phyloP scores from a whole-genome alignment of 768 basidiomycete genomes.

The Suillus bovinus region DNA sequence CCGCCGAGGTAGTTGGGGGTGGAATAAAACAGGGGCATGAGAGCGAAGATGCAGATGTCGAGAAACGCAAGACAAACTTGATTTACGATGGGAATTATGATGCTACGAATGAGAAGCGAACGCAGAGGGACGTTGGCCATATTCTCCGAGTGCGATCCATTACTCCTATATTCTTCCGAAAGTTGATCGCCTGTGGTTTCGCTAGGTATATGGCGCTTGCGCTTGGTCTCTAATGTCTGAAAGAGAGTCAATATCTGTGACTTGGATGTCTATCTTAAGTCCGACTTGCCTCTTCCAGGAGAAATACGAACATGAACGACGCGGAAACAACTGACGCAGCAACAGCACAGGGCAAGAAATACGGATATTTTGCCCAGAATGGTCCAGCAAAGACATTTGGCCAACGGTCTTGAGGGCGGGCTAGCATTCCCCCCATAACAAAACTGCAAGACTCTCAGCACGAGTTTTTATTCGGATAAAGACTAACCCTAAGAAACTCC shows the following conservation, averaged over 20 bases:
- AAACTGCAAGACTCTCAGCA: conserved; percentile 33
- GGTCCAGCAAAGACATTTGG: conserved; percentile 41
- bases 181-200: neutral
- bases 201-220: conserved; percentile 1
- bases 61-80: conserved; percentile 28
- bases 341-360: conserved; percentile 24
- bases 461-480: neutral
- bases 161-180: neutral
- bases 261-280: neutral
- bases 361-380: conserved; percentile 26
- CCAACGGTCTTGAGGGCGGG: conserved; percentile 51
- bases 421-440: conserved; percentile 51
- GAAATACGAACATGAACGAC: conserved; percentile 10
- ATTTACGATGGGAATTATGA: conserved; percentile 29
- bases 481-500: conserved; percentile 34
- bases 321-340: conserved; percentile 1
- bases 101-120: conserved; percentile 19
- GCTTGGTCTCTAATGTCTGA: conserved; percentile 5
- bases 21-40: conserved; percentile 31
- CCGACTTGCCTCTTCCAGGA: conserved; percentile 18
- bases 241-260: neutral
- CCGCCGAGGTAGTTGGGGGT: conserved; percentile 28
- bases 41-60: conserved; percentile 28
- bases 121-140: conserved; percentile 12
- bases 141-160: neutral